Evolutionary conservation across 108 stramenopile genomes (phyloP).

Genomic region (Skeletonema marinoi): DNA sequence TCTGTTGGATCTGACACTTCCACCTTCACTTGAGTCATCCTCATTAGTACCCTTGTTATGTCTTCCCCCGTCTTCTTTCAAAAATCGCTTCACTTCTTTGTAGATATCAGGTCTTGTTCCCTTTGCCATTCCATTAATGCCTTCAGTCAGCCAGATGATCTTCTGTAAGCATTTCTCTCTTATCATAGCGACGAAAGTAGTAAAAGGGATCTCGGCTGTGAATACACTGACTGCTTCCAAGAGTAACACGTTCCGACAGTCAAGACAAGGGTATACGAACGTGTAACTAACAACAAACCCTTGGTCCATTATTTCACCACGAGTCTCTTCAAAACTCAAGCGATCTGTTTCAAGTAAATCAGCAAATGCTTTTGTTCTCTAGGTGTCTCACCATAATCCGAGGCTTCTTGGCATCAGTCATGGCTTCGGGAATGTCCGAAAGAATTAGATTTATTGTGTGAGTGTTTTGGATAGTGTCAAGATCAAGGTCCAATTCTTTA

Average conservation of each 20-base stretch:
- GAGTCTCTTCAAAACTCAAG: background rate
- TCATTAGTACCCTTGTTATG: background rate
- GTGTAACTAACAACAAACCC: background rate
- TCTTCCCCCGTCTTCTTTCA: background rate
- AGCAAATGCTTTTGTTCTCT: background rate
- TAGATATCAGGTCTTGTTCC: background rate
- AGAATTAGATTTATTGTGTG: background rate
- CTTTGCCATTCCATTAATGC: background rate
- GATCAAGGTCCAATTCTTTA: background rate
- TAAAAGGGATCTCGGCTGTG: background rate
- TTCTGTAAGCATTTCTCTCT: background rate
- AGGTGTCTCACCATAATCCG: background rate
- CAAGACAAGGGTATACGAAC: background rate
- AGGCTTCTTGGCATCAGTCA: background rate
- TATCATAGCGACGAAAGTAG: constrained; percentile 1
- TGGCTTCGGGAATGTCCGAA: background rate
- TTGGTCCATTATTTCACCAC: background rate
- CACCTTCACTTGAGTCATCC: background rate
- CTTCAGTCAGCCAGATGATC: background rate
- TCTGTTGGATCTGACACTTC: background rate
- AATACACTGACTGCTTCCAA: background rate
- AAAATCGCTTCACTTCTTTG: background rate
- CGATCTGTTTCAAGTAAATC: background rate
- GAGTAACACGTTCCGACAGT: background rate
- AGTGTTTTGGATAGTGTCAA: background rate